Conservation (phyloP, 805 yeast genomes). For the Debaryomyces castellii region DNA sequence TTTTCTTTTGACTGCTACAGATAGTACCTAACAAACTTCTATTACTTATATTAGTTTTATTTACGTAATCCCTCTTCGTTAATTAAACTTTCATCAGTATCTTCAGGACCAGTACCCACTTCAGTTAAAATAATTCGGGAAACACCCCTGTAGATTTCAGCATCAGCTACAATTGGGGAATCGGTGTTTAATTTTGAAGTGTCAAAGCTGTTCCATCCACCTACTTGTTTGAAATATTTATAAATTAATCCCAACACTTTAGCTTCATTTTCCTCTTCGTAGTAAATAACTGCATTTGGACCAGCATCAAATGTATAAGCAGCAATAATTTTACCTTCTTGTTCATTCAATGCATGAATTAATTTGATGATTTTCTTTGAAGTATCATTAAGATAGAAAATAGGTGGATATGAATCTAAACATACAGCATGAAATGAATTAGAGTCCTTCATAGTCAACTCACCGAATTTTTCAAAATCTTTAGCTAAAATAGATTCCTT, state of each 20-base stretch:
- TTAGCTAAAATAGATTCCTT: conserved; percentile 67
- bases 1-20: background rate
- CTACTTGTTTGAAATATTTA: conserved; percentile 54
- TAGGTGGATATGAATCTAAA: conserved; percentile 92
- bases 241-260: conserved; percentile 69
- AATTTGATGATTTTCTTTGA: conserved; percentile 79
- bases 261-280: conserved; percentile 72
- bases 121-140: conserved; percentile 79
- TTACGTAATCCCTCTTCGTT: conserved; percentile 63
- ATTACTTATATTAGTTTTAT: conserved; percentile 6
- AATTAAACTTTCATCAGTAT: conserved; percentile 54
- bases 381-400: conserved; percentile 89
- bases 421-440: conserved; percentile 99
- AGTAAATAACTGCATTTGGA: conserved; percentile 96
- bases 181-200: conserved; percentile 14
- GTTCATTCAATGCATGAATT: conserved; percentile 72
- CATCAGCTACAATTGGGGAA: conserved; percentile 42
- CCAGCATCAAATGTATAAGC: conserved; percentile 99
- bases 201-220: conserved; percentile 62
- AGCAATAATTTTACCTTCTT: conserved; percentile 68
- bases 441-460: conserved; percentile 93
- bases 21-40: background rate
- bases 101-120: conserved; percentile 87
- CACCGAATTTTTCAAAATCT: conserved; percentile 80
- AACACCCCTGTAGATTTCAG: conserved; percentile 65